Evolutionary conservation across 345 rosid species (phyloP), one percentile per base, ranked within the genome.

Genomic region (Crucihimalaya himalaica): DNA sequence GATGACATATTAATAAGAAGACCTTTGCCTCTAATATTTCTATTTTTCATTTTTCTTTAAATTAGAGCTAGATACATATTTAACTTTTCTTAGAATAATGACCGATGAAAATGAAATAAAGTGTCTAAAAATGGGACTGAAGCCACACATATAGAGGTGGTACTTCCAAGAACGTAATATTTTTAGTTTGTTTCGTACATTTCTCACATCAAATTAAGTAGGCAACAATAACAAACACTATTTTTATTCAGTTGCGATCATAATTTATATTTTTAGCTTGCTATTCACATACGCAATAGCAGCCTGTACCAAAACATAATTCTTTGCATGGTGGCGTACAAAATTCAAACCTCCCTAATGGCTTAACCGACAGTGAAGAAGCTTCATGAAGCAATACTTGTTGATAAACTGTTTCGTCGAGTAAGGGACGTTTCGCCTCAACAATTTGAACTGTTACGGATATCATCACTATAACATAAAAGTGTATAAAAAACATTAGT

Each of bases 281-380:
- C 9, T 34, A 34, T 34, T 8, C 11, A 29, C 70, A 66, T n/a
- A 51, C 46, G 9, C 71, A 70, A 11, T 70, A 5, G 39, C 66
- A 70, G 25, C 3, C 5, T 2, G 23, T 7, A 23, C 0, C 75
- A 71, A 59, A 71, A 71, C 67, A 71, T 25, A 70, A 48, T 25
- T 35, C 50, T 54, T 55, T 43, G 71, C 71, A 73, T 21, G 16
- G 6, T 64, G 46, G 64, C 10, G 5, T 23, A 64, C 77, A 73
- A 65, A 65, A 65, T 5, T 14, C 63, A 18, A 53, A 6, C 1
- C 11, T 8, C 6, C 43, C 32, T 1, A 6, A 1, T 72, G 11
- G n/a, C 1, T 53, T 4, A 31, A 12, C 14, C 14, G 12, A 0
- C 25, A 14, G 2, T 40, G 46, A 21, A 54, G 21, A n/a, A n/a